Percentiles rank a stretch among this genome's conserved stretches.
Conservation (phyloP, 352 stramenopile species). For the Globisporangium acanthophoron region DNA sequence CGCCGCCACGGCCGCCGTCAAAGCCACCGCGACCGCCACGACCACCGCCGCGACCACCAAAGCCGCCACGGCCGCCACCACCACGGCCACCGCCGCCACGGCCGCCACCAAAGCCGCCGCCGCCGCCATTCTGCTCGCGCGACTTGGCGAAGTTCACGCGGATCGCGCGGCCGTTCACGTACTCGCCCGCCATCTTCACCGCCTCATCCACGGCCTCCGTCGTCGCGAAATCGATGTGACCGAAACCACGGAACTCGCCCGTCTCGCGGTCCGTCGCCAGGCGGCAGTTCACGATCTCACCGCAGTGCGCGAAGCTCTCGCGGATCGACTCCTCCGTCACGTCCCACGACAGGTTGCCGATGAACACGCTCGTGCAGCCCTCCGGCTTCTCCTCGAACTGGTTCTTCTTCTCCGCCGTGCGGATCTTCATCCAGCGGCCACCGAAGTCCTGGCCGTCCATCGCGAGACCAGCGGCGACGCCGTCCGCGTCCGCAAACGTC, state of each 20-base stretch:
- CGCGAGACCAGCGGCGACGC: constrained; percentile 75
- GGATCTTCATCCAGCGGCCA: constrained; percentile 94
- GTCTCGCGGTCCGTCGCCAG: constrained; percentile 96
- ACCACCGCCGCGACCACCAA: constrained; percentile 53
- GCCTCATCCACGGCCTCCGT: constrained; percentile 91
- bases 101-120: constrained; percentile 23
- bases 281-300: constrained; percentile 92
- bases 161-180: constrained; percentile 91
- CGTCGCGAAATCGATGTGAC: constrained; percentile 96
- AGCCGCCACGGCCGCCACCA: constrained; percentile 27
- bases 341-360: constrained; percentile 97
- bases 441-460: constrained; percentile 94
- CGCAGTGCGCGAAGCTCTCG: constrained; percentile 92
- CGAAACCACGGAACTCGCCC: constrained; percentile 97
- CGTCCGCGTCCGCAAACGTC: constrained; percentile 76
- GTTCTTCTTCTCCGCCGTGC: constrained; percentile 79
- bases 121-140: constrained; percentile 31
- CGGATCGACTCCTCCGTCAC: constrained; percentile 94
- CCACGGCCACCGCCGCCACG: constrained; percentile 44
- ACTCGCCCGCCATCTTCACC: constrained; percentile 89
- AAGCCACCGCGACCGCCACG: constrained; percentile 38
- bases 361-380: constrained; percentile 95
- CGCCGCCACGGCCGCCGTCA: constrained; percentile 24
- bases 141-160: constrained; percentile 94
- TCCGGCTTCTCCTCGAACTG: constrained; percentile 91